Base-by-base conservation (phyloP, 768 basidiomycete species). In the Harrya chromipes region DNA sequence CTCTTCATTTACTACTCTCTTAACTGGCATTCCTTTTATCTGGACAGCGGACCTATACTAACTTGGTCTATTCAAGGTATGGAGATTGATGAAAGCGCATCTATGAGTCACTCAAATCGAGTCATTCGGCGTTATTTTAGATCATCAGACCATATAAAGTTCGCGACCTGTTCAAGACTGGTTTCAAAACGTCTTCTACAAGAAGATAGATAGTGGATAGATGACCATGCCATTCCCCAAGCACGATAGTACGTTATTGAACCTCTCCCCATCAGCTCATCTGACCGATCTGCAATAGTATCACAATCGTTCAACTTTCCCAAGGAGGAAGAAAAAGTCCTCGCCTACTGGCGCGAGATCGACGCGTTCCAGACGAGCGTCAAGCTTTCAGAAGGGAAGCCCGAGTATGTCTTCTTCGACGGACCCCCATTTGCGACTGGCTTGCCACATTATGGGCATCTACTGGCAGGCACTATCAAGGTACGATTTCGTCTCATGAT, bases 361-460 rank as follows among this genome's bases (percentile, higher is more conserved):
- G 92, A 98, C 74, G 97, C 97, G 53, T 99, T 99, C 72, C 83
- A 87, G 64, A 97, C 94, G 7, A 91, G 89, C 58, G 70, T 97
- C 59, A 93, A 92, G 72, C 83, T 94, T 40, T 92, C 91, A 0
- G 87, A 95, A 64, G 94, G 94, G 4, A 79, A 85, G 34, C 93
- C 94, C 16, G 84, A 90, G 63, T 99, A 77, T 68, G 83, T 93
- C 20, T 99, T 99, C 75, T 98, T 93, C 72, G 97, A 97, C 67
- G 94, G 94, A 4, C 94, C 94, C 3, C 95, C 95, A 0, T 98
- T 97, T 62, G 95, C 95, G 0, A 98, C 95, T 2, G 97, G 97
- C 38, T 74, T 94, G 59, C 95, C 95, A 7, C 95, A 97, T 66
- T 97, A 97, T 60, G 95, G 95, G 8, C 93, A 95, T 73, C 72